Base-by-base conservation (phyloP, 768 basidiomycete species). In the Tubosaeta brunneosetosa region DNA sequence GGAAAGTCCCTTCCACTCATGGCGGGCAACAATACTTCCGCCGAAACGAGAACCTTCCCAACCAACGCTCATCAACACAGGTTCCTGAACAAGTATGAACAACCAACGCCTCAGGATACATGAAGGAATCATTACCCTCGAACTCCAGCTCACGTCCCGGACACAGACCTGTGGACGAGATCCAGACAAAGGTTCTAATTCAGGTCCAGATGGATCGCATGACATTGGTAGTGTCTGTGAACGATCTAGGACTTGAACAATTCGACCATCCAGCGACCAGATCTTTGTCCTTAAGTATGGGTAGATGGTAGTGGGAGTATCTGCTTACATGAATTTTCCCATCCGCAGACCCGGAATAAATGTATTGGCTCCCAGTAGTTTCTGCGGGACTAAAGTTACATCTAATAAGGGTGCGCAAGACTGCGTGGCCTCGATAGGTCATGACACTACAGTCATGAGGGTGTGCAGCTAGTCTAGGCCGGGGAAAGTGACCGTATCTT, bases 101-200 rank as follows among this genome's bases (percentile, higher is more conserved):
- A 32, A 44, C 16, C 34, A 32, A 44, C 25, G 55, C 34, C 22
- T 47, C 36, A 37, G 29, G 37, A 36, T n/a, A 19, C 9, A 17
- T 10, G 29, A 26, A 25, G 14, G 14, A 10, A 36, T n/a, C 17
- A 53, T 61, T 67, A 87, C 88, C 76, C 82, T 81, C 31, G 88
- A 83, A 67, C 93, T 92, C 97, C 97, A 99, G 65, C 88, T 88
- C 55, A 97, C 93, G 64, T 98, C 95, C 40, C 95, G 84, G 4
- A 97, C 94, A 56, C 88, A 90, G 25, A 76, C 74, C 11, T 62
- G 63, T 46, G 61, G 52, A 41, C 67, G 65, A 53, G 63, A 40
- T n/a, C 70, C 65, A 1, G 43, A 32, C 17, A 64, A 58, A 17
- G 69, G 53, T 9, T 66, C 65, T 1, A 71, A 69, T 52, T 88